Evolutionary conservation across 768 basidiomycete genomes (phyloP), one percentile per base, ranked within the genome.

Genomic region (Imleria badia): DNA sequence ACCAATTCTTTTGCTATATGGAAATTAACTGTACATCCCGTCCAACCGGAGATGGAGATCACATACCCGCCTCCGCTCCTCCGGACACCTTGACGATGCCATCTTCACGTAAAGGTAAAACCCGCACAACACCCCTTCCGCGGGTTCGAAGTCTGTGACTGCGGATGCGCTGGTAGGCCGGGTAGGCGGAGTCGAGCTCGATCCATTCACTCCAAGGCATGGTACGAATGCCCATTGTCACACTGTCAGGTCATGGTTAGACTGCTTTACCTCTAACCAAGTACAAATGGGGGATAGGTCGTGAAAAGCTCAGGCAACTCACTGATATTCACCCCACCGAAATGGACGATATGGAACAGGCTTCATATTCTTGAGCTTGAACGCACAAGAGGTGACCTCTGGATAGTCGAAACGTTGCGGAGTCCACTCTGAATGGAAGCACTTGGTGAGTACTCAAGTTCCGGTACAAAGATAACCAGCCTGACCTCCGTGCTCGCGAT

Each of bases 151-250:
- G 75, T 40, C 87, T 81, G 52, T 78, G 75, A n/a, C 73, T 68
- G 46, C 81, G 79, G 39, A 90, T 79, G 9, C 70, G 71, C 63
- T 87, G 79, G 62, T 83, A 85, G 19, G 65, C 60, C 17, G 73
- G 64, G 62, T 82, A 86, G 51, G 81, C 72, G 51, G 78, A 75
- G 66, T 88, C 88, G 31, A 88, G 75, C 73, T 89, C 85, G 43
- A 90, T 82, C 88, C 87, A 89, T 49, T 85, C 81, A 38, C 78
- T 76, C 83, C 84, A 90, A 10, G 73, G 74, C 85, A 89, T 87
- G 45, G 64, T 71, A 36, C 82, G 79, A 61, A 86, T 81, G 56
- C 82, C 85, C 84, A 87, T 88, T 31, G 84, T 88, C 39, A 86
- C 76, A 59, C 85, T 87, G 36, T 17, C 34, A 34, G 5, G 20